Evolutionary conservation across 164 flowering plant species (phyloP), one percentile per base, ranked within the genome.

Genomic region (Litsea cubeba): DNA sequence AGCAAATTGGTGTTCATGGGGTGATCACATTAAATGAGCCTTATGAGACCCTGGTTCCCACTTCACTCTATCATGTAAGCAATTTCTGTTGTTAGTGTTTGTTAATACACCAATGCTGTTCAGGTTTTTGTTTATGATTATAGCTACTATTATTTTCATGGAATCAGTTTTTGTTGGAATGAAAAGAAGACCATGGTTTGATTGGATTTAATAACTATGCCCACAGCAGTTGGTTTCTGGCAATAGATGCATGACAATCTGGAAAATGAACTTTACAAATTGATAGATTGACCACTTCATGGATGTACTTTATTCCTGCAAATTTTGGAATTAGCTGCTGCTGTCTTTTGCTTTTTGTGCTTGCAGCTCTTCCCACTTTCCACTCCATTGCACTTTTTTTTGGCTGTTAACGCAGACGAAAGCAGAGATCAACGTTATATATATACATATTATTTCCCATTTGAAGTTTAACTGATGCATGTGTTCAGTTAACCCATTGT

Each of bases 1-100:
- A 90, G 81, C 87, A 86, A 70, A 85, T 86, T 76, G 97, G 97
- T 70, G 98, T 94, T 71, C 68, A 82, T 26, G 98, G 98, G 62
- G 97, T 94, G 68, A 78, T 94, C 76, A 94, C 98, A 15, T 82
- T 94, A 30, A 94, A 94, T 82, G 98, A 94, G 80, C 83, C 97
- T 63, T 92, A 92, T 79, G 98, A 94, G 84, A 94, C 97, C 40
- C 82, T 92, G 85, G 98, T 94, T 73, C 90, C 97, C 22, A 82
- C 97, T 1, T 84, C 97, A 46, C 79, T 91, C 22, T 94, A 94
- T 81, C 83, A 76, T 66, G 98, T 92, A 65, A 84, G 90, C 78
- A 50, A 50, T 65, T 72, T 24, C 0, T 1, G 25, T 62, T 7
- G 32, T 1, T 25, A 11, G 40, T 23, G 26, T 15, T 69, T 69